Evolutionary conservation across 768 basidiomycete genomes (phyloP), one percentile per base, ranked within the genome.

Genomic region (Suillus placidus): DNA sequence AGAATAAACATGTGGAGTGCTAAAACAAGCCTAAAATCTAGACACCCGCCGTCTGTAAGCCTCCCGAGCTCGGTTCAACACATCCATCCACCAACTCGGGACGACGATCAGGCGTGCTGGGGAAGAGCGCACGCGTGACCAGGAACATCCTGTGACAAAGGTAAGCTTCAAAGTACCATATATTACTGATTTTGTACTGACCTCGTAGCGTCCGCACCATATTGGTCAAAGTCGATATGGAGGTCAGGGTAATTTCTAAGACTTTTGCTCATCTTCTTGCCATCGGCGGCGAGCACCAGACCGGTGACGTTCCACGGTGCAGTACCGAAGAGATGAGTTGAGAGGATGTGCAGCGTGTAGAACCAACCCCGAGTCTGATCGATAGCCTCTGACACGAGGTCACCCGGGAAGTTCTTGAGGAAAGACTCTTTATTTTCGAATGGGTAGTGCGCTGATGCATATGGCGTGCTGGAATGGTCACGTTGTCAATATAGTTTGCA

Each of bases 361-460:
- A 99, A 99, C 97, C 97, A 99, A 30, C 97, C 97, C 71, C 97
- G 88, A 34, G 97, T 99, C 79, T 99, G 97, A 77, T 99, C 97
- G 68, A 99, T 97, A 72, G 96, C 97, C 78, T 99, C 97, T 7
- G 93, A 97, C 35, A 99, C 90, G 76, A 99, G 99, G 73, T 99
- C 92, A 4, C 96, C 97, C 3, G 97, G 97, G 82, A 93, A 96
- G 9, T 87, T 88, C 9, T 79, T 80, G 74, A 95, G 89, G 73
- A 97, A 97, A 49, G 87, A 80, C 37, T 93, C 91, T 77, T 92
- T 90, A 79, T 99, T 98, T 79, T 99, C 97, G 77, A 99, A 99
- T 13, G 97, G 97, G 83, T 97, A 99, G 76, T 99, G 97, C 13
- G 88, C 83, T 72, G 98, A 97, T 4, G 96, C 97, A 74, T 95